Evolutionary conservation across 345 rosid species (phyloP).

Genomic region (Citropsis articulata): DNA sequence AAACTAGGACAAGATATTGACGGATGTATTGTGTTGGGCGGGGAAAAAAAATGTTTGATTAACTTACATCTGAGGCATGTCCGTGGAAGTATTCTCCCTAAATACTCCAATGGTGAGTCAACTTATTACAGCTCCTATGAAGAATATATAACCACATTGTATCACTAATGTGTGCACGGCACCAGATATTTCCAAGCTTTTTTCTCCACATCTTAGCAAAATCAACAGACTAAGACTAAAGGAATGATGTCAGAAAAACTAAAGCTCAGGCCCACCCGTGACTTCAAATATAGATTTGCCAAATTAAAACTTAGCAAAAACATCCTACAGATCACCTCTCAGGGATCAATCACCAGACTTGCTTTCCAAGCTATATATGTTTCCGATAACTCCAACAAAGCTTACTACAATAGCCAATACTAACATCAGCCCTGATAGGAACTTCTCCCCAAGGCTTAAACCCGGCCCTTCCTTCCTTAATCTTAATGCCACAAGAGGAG

Average conservation of each 20-base stretch:
- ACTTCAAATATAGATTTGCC: neutral
- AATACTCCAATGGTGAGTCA: neutral
- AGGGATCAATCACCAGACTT: conserved; percentile 31
- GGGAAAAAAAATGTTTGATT: neutral
- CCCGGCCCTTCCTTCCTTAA: conserved; percentile 48
- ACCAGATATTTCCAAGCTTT: conserved; percentile 3
- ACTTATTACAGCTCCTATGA: neutral
- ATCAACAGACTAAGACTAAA: neutral
- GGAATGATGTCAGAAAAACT: neutral
- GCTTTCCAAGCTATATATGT: conserved; percentile 58
- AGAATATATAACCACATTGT: neutral
- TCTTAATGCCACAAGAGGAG: conserved; percentile 72
- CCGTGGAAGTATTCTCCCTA: neutral
- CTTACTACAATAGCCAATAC: conserved; percentile 67
- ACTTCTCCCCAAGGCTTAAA: conserved; percentile 46
- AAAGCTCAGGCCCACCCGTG: neutral
- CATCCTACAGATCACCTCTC: neutral
- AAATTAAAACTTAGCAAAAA: neutral
- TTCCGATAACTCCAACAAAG: conserved; percentile 69
- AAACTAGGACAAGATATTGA: neutral
- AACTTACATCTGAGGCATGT: conserved; percentile 11
- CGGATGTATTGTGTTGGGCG: neutral
- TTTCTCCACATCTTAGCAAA: neutral
- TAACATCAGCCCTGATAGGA: conserved; percentile 69
- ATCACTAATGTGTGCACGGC: neutral